phyloP scores from a whole-genome alignment of 2,329 filamentous ascomycete genomes.

The Diaporthe destruens region DNA sequence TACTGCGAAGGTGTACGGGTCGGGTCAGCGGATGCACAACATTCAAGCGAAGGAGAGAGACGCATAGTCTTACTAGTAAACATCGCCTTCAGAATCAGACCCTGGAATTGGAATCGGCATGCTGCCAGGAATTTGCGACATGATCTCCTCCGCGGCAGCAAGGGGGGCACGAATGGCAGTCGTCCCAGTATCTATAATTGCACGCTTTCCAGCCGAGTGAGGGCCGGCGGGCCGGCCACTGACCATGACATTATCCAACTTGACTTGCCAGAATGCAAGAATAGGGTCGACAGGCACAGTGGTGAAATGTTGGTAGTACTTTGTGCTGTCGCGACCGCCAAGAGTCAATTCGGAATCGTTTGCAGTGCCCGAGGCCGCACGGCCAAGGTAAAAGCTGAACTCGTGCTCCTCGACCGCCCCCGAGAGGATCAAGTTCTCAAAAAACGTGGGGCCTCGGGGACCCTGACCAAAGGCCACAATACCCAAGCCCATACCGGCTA shows the following conservation, averaged over 20 bases:
- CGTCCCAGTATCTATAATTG: background rate
- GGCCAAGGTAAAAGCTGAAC: background rate
- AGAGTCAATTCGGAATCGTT: background rate
- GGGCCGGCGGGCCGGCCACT: background rate
- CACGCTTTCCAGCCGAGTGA: background rate
- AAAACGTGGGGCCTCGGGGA: background rate
- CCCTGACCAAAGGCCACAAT: too few relatives aligned
- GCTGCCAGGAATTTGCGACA: background rate
- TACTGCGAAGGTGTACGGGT: background rate
- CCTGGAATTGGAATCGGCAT: background rate
- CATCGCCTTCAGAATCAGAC: too few relatives aligned
- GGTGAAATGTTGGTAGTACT: background rate
- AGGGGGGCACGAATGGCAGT: background rate
- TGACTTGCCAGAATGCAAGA: background rate
- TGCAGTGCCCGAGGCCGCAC: background rate
- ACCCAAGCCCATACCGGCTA: background rate
- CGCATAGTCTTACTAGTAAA: too few relatives aligned
- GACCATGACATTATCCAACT: background rate
- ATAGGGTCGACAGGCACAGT: background rate
- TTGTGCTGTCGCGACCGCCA: slow-evolving; percentile 1
- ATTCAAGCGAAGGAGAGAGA: too few relatives aligned
- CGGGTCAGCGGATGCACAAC: background rate
- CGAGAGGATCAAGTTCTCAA: background rate
- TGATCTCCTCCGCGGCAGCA: background rate
- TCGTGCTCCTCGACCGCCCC: background rate